These are phyloP conservation scores for Nitzschia sp. DNA, from an alignment of 108 stramenopile species.

Conservation along the genomic window DNA sequence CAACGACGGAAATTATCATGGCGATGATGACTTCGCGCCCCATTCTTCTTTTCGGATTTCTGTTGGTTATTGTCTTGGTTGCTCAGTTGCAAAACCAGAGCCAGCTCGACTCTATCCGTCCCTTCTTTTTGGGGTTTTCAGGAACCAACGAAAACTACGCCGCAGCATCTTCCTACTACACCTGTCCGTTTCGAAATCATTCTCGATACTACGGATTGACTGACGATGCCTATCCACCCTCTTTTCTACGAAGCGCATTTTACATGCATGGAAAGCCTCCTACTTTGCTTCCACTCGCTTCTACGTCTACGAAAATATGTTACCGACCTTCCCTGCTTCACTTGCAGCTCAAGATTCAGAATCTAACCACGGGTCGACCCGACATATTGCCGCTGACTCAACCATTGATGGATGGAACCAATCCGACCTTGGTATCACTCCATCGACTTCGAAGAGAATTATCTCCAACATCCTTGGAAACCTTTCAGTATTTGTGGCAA, in stretches of 20 bases:
- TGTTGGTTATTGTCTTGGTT: neutral
- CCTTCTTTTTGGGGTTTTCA: too few species aligned
- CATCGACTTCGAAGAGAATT: neutral
- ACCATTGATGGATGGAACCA: constrained; percentile 69
- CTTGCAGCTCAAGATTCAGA: neutral
- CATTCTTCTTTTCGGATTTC: neutral
- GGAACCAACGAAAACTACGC: neutral
- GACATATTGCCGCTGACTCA: too few species aligned
- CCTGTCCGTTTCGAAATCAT: constrained; percentile 4
- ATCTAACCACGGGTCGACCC: neutral
- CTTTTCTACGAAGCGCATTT: neutral
- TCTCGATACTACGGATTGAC: constrained; percentile 4
- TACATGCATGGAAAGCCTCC: constrained; percentile 10
- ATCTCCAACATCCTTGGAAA: neutral
- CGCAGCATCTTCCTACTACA: neutral
- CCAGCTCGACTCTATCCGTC: too few species aligned
- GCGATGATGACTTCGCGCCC: too few species aligned
- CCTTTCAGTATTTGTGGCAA: neutral
- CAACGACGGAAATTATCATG: too few species aligned
- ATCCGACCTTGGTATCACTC: constrained; percentile 64
- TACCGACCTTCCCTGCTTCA: too few species aligned
- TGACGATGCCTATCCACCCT: constrained; percentile 4
- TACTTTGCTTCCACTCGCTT: neutral
- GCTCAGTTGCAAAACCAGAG: neutral
- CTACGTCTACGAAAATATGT: neutral